These are phyloP conservation scores for Phoma herbarum DNA, from an alignment of 2,329 filamentous ascomycete species.

Conservation along the genomic window DNA sequence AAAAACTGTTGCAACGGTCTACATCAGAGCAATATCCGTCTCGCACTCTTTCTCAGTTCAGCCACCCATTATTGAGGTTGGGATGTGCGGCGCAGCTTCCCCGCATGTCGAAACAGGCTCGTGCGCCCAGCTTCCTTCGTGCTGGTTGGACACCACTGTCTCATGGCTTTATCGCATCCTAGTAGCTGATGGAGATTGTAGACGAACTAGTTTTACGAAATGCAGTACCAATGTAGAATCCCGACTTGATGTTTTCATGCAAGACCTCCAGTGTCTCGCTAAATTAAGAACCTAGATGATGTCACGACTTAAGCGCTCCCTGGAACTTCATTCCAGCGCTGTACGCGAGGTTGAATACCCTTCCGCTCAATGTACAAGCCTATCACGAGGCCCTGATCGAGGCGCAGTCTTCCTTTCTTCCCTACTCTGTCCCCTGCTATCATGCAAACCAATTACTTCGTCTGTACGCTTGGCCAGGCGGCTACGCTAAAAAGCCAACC, in stretches of 20 bases:
- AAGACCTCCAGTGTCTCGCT: constrained; percentile 9
- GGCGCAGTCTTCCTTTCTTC: not conserved
- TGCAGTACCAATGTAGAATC: not conserved
- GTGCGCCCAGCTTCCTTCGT: not conserved
- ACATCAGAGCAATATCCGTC: not conserved
- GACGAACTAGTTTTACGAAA: not conserved
- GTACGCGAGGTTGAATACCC: constrained; percentile 3
- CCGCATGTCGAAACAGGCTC: constrained; percentile 4
- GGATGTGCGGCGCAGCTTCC: constrained; percentile 4
- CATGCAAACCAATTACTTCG: constrained; percentile 63
- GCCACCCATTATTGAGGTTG: not conserved
- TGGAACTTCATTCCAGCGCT: constrained; percentile 8
- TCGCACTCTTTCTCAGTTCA: not conserved
- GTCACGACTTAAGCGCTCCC: constrained; percentile 37
- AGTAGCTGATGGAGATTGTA: not conserved
- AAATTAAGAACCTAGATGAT: constrained; percentile 30
- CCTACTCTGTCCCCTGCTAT: not conserved
- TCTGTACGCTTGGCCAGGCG: constrained; percentile 68
- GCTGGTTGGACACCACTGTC: not conserved
- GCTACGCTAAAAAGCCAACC: constrained; percentile 47
- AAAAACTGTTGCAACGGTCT: not conserved
- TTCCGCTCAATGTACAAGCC: not conserved
- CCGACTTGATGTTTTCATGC: not conserved
- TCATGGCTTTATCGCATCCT: not conserved
- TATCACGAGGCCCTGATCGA: not conserved